Base-by-base conservation (phyloP, 345 rosid genomes). In the Brassica cretica region DNA sequence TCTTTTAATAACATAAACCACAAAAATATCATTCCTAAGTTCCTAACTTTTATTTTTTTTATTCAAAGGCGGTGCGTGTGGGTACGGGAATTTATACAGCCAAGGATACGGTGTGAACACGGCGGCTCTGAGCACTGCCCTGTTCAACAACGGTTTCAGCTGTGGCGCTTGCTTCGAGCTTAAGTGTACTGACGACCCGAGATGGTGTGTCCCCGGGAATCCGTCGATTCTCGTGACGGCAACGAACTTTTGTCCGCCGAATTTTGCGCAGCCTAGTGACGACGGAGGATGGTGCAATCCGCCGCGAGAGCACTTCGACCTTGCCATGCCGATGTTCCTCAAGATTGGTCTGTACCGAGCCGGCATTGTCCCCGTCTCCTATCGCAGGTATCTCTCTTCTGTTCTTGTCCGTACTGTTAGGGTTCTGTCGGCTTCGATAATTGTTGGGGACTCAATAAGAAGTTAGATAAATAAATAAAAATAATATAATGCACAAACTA, bases 241-340 rank as follows among this genome's bases (percentile, higher is more conserved):
- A 0, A 95, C 99, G 11, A 95, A 95, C 84, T 95, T 93, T 73
- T 93, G 99, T 82, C 99, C 98, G 8, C 98, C 99, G 0, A 95
- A 95, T 82, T 93, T 80, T 14, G 98, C 99, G 5, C 93, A 67
- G 44, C 75, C 97, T 0, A 89, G 87, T 29, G 98, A 95, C 65
- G 58, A 93, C 71, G 99, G 99, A 63, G 99, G 99, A n/a, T 95
- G 99, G 99, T 93, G 99, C 66, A 95, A 95, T 88, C 99, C 99
- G 39, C 99, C 99, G 29, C 93, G 96, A 51, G 81, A 94, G n/a
- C 98, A 95, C 77, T 95, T 95, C 69, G 99, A 95, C 61, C 93
- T 95, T 14, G 96, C 98, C 51, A 95, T 95, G 99, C 99, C 99
- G 24, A 89, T 95, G 99, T 95, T 95, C 84, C 98, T 95, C 49